A percentile compares a stretch with the other conserved stretches of the same genome.
These are phyloP conservation scores for Yamadazyma buinensis DNA, from an alignment of 1,139 yeast genomes.

Conservation along the genomic window DNA sequence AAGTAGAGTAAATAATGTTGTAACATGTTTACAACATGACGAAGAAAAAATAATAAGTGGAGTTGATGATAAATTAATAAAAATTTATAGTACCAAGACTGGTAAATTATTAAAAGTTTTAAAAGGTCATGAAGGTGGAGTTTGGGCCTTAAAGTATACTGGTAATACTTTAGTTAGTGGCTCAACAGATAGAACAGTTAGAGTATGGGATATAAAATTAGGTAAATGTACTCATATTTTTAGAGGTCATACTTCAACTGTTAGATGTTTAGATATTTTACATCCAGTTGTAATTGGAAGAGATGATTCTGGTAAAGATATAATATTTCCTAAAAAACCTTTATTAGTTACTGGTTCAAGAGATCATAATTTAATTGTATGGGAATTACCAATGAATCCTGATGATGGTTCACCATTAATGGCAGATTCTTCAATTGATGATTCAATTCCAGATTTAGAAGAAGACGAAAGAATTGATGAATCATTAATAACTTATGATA, in stretches of 20 bases:
- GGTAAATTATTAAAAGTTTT: constrained; percentile 68
- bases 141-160: constrained; percentile 92
- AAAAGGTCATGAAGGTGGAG: constrained; percentile 94
- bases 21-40: constrained; percentile 92
- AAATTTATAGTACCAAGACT: constrained; percentile 73
- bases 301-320: constrained; percentile 60
- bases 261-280: constrained; percentile 82
- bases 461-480: constrained; percentile 7
- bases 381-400: constrained; percentile 71
- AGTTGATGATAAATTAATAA: constrained; percentile 81
- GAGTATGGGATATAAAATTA: constrained; percentile 81
- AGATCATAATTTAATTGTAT: constrained; percentile 83
- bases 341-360: constrained; percentile 85
- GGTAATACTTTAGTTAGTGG: constrained; percentile 87
- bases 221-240: constrained; percentile 82
- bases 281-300: constrained; percentile 60
- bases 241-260: constrained; percentile 89
- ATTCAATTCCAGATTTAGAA: constrained; percentile 14
- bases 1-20: constrained; percentile 74
- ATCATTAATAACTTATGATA: constrained; percentile 30
- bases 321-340: constrained; percentile 60
- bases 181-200: constrained; percentile 81
- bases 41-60: constrained; percentile 90
- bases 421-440: constrained; percentile 3
- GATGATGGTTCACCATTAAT: constrained; percentile 21